A percentile compares a stretch with the other conserved stretches of the same genome.
Evolutionary conservation across 768 basidiomycete genomes (phyloP).

Genomic region (Boletus speciosus): DNA sequence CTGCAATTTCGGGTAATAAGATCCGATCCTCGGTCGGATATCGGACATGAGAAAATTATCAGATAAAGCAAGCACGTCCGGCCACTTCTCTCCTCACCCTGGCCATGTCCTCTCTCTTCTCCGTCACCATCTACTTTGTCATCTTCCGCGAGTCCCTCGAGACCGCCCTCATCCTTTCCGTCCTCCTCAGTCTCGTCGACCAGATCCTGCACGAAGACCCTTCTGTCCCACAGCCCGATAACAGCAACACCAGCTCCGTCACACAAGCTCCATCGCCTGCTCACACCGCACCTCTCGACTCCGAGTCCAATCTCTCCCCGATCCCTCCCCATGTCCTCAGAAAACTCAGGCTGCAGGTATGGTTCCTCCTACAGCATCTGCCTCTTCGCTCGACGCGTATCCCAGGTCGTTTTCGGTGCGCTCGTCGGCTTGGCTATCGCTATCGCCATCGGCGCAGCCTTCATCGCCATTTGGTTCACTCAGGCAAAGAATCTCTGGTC

Average conservation of each 20-base stretch:
- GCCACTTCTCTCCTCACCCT: not conserved
- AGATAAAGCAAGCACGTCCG: not conserved
- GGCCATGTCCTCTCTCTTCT: conserved; percentile 56
- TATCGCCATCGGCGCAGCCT: conserved; percentile 81
- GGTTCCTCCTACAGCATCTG: not conserved
- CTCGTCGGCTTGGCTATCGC: conserved; percentile 73
- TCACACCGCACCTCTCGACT: not conserved
- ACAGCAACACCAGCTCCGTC: not conserved
- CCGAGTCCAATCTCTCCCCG: conserved; percentile 25
- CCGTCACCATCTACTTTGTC: conserved; percentile 93
- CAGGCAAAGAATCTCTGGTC: conserved; percentile 81
- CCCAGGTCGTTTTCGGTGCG: conserved; percentile 74
- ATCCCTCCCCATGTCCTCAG: conserved; percentile 49
- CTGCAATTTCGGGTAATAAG: not conserved
- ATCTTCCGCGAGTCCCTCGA: conserved; percentile 94
- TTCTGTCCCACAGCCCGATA: not conserved
- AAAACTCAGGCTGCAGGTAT: conserved; percentile 67
- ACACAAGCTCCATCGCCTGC: not conserved
- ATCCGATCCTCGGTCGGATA: not conserved
- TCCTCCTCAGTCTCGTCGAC: conserved; percentile 87
- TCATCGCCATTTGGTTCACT: conserved; percentile 95
- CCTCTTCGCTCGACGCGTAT: not conserved
- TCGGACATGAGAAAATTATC: not conserved
- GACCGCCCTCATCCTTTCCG: conserved; percentile 88
- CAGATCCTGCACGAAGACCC: conserved; percentile 56